Base-by-base conservation (phyloP, 2,329 filamentous ascomycete genomes). In the Hansfordia pulvinata region DNA sequence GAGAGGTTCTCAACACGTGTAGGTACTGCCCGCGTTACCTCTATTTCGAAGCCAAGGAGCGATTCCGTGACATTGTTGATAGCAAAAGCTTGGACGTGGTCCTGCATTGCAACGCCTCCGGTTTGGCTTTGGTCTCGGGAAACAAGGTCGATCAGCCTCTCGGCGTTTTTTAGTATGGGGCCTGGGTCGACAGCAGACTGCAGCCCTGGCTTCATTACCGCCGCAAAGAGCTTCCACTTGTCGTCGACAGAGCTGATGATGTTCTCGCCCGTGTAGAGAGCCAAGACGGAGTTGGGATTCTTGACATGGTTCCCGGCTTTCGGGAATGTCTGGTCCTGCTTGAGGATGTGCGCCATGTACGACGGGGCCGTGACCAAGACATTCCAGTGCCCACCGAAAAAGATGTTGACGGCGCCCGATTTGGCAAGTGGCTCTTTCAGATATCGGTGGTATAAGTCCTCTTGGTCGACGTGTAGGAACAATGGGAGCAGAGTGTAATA, bases 311-410 rank as follows among this genome's bases (percentile, higher is more conserved):
- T 57, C 4, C 54, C 55, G n/a, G 46, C 49, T 36, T 55, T 60
- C 8, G 42, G 42, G 29, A 37, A 41, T n/a, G 37, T 23, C 20
- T 48, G 40, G 22, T 53, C 46, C 10, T 47, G 30, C 26, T 42
- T 47, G 37, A 53, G 46, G 1, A 53, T 37, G 14, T 62, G 53
- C 4, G 49, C 47, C 4, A 66, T 34, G 30, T 56, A 60, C 1
- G 49, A 37, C 2, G 61, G 60, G 4, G 50, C 50, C 24, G 53
- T 54, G 1, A 63, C 53, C 8, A 65, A 41, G 3, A 65, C 44
- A 24, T 59, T 62, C 62, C 62, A 65, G 20, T 50, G 51, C 0
- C 55, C 58, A 2, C 52, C 60, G 18, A 62, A 62, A 44, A 59
- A 64, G 16, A 64, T 42, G 30, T 60, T 54, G 11, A 63, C 60